phyloP scores from a whole-genome alignment of 2,329 filamentous ascomycete species.

The Sclerotinia subarctica region DNA sequence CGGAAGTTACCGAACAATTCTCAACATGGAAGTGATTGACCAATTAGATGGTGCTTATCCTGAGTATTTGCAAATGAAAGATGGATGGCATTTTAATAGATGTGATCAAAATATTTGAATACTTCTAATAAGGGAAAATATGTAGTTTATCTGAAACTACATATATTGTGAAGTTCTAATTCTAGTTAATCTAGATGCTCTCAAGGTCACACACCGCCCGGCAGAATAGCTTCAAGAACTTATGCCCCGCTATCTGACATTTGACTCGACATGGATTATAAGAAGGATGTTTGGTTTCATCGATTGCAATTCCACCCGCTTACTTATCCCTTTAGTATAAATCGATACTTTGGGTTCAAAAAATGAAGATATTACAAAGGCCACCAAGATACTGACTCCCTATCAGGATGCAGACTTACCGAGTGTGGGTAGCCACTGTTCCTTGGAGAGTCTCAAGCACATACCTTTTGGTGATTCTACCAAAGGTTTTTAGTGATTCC shows the following conservation, averaged over 20 bases:
- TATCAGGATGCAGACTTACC: background rate
- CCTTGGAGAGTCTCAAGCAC: background rate
- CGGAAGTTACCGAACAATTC: conserved; percentile 17
- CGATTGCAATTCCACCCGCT: background rate
- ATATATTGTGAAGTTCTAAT: background rate
- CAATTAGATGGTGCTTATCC: conserved; percentile 17
- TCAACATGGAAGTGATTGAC: conserved; percentile 2
- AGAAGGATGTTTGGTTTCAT: too few species aligned
- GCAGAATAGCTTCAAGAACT: conserved; percentile 11
- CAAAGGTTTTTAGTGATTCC: background rate
- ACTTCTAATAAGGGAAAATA: background rate
- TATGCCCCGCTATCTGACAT: conserved; percentile 4
- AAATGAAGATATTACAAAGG: background rate
- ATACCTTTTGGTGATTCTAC: background rate
- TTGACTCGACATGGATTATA: background rate
- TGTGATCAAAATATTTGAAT: background rate
- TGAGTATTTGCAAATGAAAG: background rate
- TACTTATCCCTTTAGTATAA: background rate
- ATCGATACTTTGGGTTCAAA: background rate
- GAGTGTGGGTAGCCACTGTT: background rate
- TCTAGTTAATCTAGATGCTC: background rate
- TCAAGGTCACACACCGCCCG: conserved; percentile 1
- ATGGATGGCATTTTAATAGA: background rate
- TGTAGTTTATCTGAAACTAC: background rate
- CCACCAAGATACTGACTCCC: background rate